phyloP scores from a whole-genome alignment of 371 early-diverging fungal species.

The Chytridiales sp. region DNA sequence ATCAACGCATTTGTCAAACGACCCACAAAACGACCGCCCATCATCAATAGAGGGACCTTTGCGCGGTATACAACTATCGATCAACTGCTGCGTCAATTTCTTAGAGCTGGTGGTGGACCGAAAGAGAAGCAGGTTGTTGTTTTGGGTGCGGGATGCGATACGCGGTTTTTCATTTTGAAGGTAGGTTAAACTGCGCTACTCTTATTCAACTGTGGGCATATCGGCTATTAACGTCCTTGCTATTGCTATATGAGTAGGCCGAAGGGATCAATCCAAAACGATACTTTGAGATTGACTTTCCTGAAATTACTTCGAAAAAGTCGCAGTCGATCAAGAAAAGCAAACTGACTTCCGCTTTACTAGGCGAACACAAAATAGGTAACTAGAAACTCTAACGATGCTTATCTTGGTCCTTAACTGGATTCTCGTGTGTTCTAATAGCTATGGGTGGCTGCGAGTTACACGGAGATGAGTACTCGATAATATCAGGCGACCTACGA shows the following conservation, averaged over 20 bases:
- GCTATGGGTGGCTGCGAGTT: slow-evolving; percentile 71
- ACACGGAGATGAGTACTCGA: slow-evolving; percentile 60
- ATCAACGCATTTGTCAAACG: slow-evolving; percentile 70
- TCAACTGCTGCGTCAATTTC: slow-evolving; percentile 61
- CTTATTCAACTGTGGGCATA: neutral
- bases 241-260: slow-evolving; percentile 11
- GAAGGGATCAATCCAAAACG: slow-evolving; percentile 31
- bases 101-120: slow-evolving; percentile 14
- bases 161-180: slow-evolving; percentile 82
- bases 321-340: slow-evolving; percentile 64
- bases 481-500: slow-evolving; percentile 83
- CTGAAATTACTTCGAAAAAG: slow-evolving; percentile 79
- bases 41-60: slow-evolving; percentile 88
- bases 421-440: slow-evolving; percentile 1
- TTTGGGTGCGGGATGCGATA: slow-evolving; percentile 91
- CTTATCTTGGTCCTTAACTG: neutral
- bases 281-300: slow-evolving; percentile 93
- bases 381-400: slow-evolving; percentile 1
- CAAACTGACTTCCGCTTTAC: slow-evolving; percentile 48
- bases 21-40: slow-evolving; percentile 61
- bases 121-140: slow-evolving; percentile 72
- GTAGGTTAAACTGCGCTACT: slow-evolving; percentile 30
- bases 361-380: slow-evolving; percentile 58
- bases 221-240: neutral
- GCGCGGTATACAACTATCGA: slow-evolving; percentile 72